These are phyloP conservation scores for Leishmania martiniquensis DNA, from an alignment of 208 protist genomes.

Conservation along the genomic window DNA sequence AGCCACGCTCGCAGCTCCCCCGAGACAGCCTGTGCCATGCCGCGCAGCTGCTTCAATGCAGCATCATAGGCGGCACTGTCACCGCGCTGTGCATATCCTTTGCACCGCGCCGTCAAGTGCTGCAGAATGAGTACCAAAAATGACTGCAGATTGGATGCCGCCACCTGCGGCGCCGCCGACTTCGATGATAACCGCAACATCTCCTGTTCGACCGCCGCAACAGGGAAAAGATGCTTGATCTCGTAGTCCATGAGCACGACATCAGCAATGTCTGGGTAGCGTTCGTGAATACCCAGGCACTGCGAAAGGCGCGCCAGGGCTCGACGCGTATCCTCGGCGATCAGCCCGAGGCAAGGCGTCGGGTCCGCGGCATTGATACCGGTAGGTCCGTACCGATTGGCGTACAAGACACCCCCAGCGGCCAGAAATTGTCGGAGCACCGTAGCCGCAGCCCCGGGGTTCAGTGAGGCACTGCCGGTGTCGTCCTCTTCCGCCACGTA, in stretches of 20 bases:
- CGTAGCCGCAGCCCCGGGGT: constrained; percentile 11
- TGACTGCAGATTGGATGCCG: constrained; percentile 25
- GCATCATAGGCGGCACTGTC: constrained; percentile 40
- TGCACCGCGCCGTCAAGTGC: constrained; percentile 33
- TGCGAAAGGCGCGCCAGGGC: constrained; percentile 25
- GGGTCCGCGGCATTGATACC: background rate
- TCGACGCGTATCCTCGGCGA: constrained; percentile 29
- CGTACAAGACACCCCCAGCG: constrained; percentile 14
- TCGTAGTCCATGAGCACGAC: constrained; percentile 65
- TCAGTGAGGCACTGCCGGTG: constrained; percentile 5
- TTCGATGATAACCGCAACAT: constrained; percentile 44
- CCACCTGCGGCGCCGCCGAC: constrained; percentile 49
- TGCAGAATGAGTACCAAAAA: constrained; percentile 30
- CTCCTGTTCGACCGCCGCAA: constrained; percentile 33
- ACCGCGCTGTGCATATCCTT: constrained; percentile 26
- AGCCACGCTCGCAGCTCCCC: constrained; percentile 21
- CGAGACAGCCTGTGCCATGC: constrained; percentile 17
- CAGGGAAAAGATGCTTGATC: constrained; percentile 48
- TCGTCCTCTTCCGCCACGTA: constrained; percentile 29
- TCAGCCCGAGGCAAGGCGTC: constrained; percentile 4
- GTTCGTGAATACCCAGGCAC: constrained; percentile 42
- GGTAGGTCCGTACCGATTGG: constrained; percentile 1
- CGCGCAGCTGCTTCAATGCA: constrained; percentile 36
- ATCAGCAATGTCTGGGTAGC: constrained; percentile 41
- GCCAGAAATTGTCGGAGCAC: constrained; percentile 34